Percentiles rank a stretch among this genome's conserved stretches.
phyloP scores from a whole-genome alignment of 2,329 filamentous ascomycete genomes.

The Diaporthe vaccinii region DNA sequence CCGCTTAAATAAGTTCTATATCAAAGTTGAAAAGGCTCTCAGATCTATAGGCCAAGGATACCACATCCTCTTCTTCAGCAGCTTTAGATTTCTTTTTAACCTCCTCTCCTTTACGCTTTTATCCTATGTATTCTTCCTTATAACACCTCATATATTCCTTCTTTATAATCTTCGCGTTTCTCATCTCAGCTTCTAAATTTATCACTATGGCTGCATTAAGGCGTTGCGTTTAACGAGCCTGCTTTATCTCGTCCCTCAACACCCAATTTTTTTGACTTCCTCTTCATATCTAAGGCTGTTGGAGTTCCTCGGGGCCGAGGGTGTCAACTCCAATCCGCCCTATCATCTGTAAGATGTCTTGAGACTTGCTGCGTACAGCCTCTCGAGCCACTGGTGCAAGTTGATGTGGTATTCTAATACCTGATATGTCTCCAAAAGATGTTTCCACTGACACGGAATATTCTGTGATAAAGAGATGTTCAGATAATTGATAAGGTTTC shows the following conservation, averaged over 20 bases:
- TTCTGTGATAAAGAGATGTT: no score
- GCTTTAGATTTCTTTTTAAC: no score
- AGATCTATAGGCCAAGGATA: background rate
- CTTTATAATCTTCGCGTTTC: background rate
- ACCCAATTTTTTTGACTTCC: background rate
- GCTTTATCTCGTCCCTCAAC: background rate
- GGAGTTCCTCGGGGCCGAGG: background rate
- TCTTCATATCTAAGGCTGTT: background rate
- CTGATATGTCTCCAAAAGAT: no score
- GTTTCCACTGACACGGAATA: no score
- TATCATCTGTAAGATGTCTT: no score
- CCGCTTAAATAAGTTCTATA: background rate
- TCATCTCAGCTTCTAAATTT: background rate
- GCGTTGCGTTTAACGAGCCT: background rate
- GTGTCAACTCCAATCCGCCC: no score
- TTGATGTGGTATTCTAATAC: no score
- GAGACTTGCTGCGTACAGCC: no score
- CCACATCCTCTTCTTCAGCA: background rate
- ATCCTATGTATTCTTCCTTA: no score
- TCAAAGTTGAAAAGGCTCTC: slow-evolving; percentile 14
- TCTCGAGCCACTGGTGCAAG: no score
- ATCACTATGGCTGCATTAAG: background rate
- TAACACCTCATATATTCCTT: background rate
- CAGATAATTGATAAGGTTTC: no score
- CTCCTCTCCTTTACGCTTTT: background rate